These are phyloP conservation scores for Colletotrichum liriopes DNA, from an alignment of 2,329 filamentous ascomycete genomes.

Conservation along the genomic window DNA sequence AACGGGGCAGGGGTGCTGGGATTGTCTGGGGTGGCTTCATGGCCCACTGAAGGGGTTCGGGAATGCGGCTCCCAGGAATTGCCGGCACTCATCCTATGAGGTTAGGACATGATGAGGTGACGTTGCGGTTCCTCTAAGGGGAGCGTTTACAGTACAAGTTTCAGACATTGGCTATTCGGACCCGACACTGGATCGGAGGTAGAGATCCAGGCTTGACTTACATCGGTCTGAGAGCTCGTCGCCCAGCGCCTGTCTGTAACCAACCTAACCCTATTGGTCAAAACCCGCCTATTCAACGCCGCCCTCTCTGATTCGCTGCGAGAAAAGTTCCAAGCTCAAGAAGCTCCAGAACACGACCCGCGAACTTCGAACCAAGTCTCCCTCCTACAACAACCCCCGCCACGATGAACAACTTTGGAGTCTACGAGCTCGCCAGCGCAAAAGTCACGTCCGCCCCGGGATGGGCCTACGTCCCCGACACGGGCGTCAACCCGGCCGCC, in stretches of 20 bases:
- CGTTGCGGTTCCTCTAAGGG: not conserved
- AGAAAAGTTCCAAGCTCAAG: constrained; percentile 24
- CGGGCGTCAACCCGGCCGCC: constrained; percentile 71
- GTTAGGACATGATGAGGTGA: not conserved
- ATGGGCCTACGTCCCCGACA: constrained; percentile 93
- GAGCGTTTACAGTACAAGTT: not conserved
- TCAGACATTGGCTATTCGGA: not conserved
- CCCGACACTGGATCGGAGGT: not conserved
- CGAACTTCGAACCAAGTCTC: not conserved
- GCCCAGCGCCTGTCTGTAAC: not conserved
- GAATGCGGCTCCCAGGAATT: not conserved
- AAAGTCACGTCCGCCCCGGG: constrained; percentile 82
- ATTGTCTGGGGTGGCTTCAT: constrained; percentile 33
- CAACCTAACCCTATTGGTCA: constrained; percentile 27
- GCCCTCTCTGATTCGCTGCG: constrained; percentile 32
- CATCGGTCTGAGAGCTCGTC: not conserved
- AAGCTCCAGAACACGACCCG: not conserved
- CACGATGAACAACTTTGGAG: constrained; percentile 78
- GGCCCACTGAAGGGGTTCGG: constrained; percentile 34
- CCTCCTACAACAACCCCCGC: not conserved
- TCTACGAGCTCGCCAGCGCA: constrained; percentile 84
- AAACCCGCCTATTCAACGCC: constrained; percentile 18
- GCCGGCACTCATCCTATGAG: constrained; percentile 10
- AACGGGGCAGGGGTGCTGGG: constrained; percentile 4
- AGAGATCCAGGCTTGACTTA: not conserved